Evolutionary conservation across 164 flowering plant species (phyloP).

Genomic region (Chloranthus sessilifolius): DNA sequence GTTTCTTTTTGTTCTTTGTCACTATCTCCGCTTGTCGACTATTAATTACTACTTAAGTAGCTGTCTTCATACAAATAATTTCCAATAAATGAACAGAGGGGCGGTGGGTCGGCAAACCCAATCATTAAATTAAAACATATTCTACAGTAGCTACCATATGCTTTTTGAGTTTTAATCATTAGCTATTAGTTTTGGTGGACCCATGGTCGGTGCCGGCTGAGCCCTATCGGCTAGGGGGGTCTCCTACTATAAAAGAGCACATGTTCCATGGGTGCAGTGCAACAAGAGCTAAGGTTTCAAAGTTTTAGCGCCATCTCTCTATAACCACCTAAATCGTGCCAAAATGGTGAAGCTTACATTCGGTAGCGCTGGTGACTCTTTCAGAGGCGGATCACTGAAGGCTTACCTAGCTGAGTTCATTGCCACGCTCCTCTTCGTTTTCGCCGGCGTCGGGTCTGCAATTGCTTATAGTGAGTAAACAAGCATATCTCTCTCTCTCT

Average conservation of each 20-base stretch:
- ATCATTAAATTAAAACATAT: too few relatives aligned
- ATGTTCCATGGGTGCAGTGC: background rate
- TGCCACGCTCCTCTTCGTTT: conserved; percentile 66
- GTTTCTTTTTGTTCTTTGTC: too few relatives aligned
- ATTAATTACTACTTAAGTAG: conserved; percentile 10
- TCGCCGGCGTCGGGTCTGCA: conserved; percentile 81
- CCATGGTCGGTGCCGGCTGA: conserved; percentile 46
- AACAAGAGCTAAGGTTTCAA: background rate
- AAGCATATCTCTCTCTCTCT: too few relatives aligned
- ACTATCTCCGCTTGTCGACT: background rate
- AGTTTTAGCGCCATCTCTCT: background rate
- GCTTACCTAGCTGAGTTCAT: conserved; percentile 63
- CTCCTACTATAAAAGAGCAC: conserved; percentile 15
- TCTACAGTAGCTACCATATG: conserved; percentile 3
- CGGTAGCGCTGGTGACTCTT: conserved; percentile 57
- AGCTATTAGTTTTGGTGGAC: conserved; percentile 3
- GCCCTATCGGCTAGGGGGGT: background rate
- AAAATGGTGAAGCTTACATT: conserved; percentile 57
- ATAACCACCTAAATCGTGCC: conserved; percentile 29
- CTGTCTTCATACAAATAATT: conserved; percentile 14
- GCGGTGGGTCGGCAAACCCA: conserved; percentile 30
- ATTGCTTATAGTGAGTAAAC: conserved; percentile 46
- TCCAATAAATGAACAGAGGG: conserved; percentile 14
- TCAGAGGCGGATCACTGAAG: conserved; percentile 44
- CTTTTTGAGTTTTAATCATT: conserved; percentile 2